Base-by-base conservation (phyloP, 2,329 filamentous ascomycete species). In the Xylaria sp. region DNA sequence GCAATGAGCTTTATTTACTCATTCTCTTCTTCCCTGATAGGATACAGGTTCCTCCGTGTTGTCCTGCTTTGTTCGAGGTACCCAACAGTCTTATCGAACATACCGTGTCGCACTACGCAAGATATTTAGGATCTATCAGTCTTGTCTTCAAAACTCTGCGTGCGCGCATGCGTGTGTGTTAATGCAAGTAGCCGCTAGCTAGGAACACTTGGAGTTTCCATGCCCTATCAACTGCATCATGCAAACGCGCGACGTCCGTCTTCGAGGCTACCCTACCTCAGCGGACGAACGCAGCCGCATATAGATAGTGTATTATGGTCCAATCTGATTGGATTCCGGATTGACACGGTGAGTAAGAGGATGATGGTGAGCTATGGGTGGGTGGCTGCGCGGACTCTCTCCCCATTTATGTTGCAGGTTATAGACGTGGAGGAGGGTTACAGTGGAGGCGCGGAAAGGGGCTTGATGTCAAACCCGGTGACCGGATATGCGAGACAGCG, bases 401-500 rank as follows among this genome's bases (percentile, higher is more conserved):
- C 28, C 12, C 13, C 25, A 20, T 28, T 6, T 49, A n/a, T 18
- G 28, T 49, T 31, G 23, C 13, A 57, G 46, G 31, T 23, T 36
- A 46, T 20, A 13, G 31, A 36, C 23, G 1, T 18, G 25, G 55
- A 23, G 39, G 20, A 3, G 48, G 20, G 31, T 49, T 28, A 33
- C 18, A 46, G 23, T 48, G n/a, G 10, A 36, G 20, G 36, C 18
- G 56, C 15, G 10, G 25, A 23, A 39, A 49, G 23, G 18, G 41
- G 41, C 49, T 20, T 57, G 39, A 46, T 20, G 36, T 39, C 3
- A 52, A 33, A 31, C 57, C 54, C 10, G 13, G 54, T 59, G 65
- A 58, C 18, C n/a, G 9, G 18, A 54, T 28, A 46, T 39, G n/a
- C 9, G 36, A 28, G 33, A 62, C 58, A 51, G 6, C 6, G 25